Conservation (phyloP, 1,284 basidiomycete species). For the Fomitopsis palustris region DNA sequence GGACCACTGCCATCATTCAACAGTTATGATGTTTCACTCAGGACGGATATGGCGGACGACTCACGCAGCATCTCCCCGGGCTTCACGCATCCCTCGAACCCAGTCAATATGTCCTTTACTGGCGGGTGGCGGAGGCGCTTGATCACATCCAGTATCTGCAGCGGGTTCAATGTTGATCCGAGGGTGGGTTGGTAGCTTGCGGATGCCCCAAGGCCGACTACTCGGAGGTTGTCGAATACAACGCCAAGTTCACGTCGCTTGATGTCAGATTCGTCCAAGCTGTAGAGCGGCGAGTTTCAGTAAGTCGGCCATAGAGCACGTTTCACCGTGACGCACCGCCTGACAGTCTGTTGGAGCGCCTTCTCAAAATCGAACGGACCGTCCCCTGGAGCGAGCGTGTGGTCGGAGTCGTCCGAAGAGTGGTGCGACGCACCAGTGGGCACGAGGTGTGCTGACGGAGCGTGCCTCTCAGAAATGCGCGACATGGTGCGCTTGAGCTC, state of each 20-base stretch:
- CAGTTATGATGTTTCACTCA: not conserved
- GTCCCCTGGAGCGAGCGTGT: constrained; percentile 25
- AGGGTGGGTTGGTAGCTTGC: constrained; percentile 39
- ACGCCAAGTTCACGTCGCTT: constrained; percentile 46
- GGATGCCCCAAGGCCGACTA: constrained; percentile 42
- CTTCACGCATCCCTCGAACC: constrained; percentile 48
- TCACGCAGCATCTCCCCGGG: constrained; percentile 62
- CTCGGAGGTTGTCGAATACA: constrained; percentile 44
- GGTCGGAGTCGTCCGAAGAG: constrained; percentile 15
- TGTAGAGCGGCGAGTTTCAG: constrained; percentile 17
- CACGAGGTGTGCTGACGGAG: not conserved
- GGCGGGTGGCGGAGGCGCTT: constrained; percentile 33
- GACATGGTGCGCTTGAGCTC: constrained; percentile 29
- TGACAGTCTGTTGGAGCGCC: constrained; percentile 33
- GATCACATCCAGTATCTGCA: constrained; percentile 23
- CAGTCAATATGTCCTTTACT: constrained; percentile 41
- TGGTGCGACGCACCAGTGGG: not conserved
- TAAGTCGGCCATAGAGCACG: not conserved
- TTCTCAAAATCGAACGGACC: constrained; percentile 46
- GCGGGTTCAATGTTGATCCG: constrained; percentile 38
- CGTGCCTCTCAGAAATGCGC: constrained; percentile 9
- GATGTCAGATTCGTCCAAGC: constrained; percentile 42
- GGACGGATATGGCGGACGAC: constrained; percentile 12
- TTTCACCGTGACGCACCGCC: constrained; percentile 31
- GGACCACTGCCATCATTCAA: constrained; percentile 40